Base-by-base conservation (phyloP, 108 stramenopile species). In the Cyclotella sp. region DNA sequence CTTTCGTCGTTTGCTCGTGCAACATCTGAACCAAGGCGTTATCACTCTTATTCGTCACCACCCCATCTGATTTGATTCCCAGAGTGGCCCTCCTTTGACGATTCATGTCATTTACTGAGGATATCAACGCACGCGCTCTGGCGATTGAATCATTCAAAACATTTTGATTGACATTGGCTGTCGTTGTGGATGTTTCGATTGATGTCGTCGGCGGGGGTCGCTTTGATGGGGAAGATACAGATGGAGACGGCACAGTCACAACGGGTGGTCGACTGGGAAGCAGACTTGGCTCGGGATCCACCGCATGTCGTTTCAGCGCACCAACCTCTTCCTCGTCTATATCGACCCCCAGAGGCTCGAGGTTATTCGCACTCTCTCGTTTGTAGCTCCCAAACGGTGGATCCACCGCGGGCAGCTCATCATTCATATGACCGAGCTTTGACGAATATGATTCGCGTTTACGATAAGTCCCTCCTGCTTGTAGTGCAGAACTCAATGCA, bases 261-360 rank as follows among this genome's bases (percentile, higher is more conserved):
- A n/a, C 15, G 9, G 9, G 18, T 7, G 47, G 18, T 49, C 47
- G 15, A 16, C 12, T 12, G 24, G 55, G 30, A 61, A 21, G 12
- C 30, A 68, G 47, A 49, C 49, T 44, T 19, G 41, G 46, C 7
- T 68, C 60, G 9, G 63, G 63, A 64, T 64, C 63, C 44, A 62
- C 41, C 9, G 61, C 29, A n/a, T 40, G 61, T 42, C 61, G 61
- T 30, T 62, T 15, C 61, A 3, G 19, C 18, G 18, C 49, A 19
- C 19, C 8, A 51, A 6, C 49, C 18, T 51, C 49, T 3, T 51
- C 19, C 19, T 1, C 49, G 19, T 19, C 49, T 6, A 34, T 55
- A 24, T 55, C 24, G 21, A 19, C 24, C n/a, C 22, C 24, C 7
- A 55, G 24, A 55, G 22, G 24, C 22, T 55, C 11, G 5, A 55